phyloP scores from a whole-genome alignment of 2,329 filamentous ascomycete species.

The Sporothrix inflata region DNA sequence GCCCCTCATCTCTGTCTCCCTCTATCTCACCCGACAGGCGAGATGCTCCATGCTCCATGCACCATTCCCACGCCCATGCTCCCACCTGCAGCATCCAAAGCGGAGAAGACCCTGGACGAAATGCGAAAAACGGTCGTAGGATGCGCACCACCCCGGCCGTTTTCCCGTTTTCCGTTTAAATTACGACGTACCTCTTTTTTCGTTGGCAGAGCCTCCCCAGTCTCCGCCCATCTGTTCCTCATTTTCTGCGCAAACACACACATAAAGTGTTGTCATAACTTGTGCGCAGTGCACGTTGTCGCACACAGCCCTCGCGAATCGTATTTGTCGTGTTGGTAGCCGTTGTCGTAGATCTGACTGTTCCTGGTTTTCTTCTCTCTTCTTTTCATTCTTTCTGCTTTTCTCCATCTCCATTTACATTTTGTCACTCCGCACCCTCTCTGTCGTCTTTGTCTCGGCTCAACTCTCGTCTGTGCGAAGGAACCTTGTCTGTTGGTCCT shows the following conservation, averaged over 20 bases:
- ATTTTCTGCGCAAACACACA: constrained; percentile 7
- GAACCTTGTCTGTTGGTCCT: constrained; percentile 18
- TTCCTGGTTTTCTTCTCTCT: background rate
- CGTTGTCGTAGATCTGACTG: constrained; percentile 1
- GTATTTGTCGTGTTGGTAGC: constrained; percentile 18
- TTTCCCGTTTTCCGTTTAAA: background rate
- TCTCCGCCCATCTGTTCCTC: background rate
- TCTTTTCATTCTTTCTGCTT: background rate
- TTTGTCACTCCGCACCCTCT: background rate
- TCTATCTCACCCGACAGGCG: background rate
- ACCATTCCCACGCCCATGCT: background rate
- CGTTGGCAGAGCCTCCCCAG: constrained; percentile 4
- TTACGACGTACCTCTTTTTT: background rate
- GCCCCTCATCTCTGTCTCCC: background rate
- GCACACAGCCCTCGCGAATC: constrained; percentile 7
- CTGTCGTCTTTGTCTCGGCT: constrained; percentile 15
- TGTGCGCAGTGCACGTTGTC: background rate
- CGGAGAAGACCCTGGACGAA: constrained; percentile 12
- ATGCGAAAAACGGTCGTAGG: constrained; percentile 4
- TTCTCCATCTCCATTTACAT: background rate
- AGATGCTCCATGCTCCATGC: background rate
- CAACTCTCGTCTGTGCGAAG: constrained; percentile 12
- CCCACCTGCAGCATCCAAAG: constrained; percentile 15
- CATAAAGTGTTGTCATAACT: background rate
- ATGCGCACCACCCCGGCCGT: background rate